Percentiles rank a stretch among this genome's conserved stretches.
phyloP scores from a whole-genome alignment of 2,329 filamentous ascomycete genomes.

The Ceratocystis colombiana region DNA sequence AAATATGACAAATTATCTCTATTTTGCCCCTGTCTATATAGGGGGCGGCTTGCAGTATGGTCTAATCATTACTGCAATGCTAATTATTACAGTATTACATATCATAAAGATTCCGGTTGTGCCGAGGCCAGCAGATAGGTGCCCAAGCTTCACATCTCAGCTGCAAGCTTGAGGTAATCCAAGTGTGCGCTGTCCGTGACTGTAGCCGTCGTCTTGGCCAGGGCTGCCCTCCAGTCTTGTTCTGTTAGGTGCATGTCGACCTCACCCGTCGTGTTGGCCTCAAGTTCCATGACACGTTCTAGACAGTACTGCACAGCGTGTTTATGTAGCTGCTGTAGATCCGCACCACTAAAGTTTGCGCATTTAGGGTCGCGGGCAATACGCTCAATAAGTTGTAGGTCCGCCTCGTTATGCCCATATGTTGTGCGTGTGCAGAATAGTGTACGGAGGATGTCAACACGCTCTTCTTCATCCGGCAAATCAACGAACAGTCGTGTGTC shows the following conservation, averaged over 20 bases:
- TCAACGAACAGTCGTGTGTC: slow-evolving; percentile 86
- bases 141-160: slow-evolving; percentile 19
- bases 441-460: slow-evolving; percentile 75
- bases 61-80: slow-evolving; percentile 1
- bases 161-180: slow-evolving; percentile 21
- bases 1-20: background rate
- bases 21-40: background rate
- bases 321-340: slow-evolving; percentile 41
- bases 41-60: background rate
- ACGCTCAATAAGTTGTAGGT: slow-evolving; percentile 45
- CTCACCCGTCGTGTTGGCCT: slow-evolving; percentile 28
- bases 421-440: slow-evolving; percentile 44
- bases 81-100: slow-evolving; percentile 7
- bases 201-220: slow-evolving; percentile 41
- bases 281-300: slow-evolving; percentile 32
- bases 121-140: slow-evolving; percentile 28
- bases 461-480: slow-evolving; percentile 65
- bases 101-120: background rate
- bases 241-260: slow-evolving; percentile 32
- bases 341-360: slow-evolving; percentile 63
- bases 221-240: slow-evolving; percentile 45
- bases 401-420: slow-evolving; percentile 37
- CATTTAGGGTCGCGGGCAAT: slow-evolving; percentile 61
- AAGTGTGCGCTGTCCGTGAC: slow-evolving; percentile 37
- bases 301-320: slow-evolving; percentile 46